Conservation (phyloP, 2,329 filamentous ascomycete genomes). For the Dactylellina leptospora region DNA sequence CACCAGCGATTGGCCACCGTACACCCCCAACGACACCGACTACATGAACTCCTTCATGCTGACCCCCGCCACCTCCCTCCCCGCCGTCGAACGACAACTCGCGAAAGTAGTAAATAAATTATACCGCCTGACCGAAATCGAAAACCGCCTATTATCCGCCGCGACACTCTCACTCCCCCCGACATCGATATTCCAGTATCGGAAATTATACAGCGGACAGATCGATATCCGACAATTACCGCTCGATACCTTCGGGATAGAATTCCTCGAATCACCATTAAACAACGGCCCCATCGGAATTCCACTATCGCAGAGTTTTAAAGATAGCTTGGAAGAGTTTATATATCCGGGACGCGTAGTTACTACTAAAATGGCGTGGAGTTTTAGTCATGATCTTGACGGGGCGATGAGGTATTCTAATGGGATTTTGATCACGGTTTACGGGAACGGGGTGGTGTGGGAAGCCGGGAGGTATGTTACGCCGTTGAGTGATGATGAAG, state of each 20-base stretch:
- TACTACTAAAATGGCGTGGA: conserved; percentile 37
- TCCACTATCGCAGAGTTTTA: not conserved
- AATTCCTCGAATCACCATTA: conserved; percentile 24
- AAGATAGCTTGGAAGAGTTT: not conserved
- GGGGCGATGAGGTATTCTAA: conserved; percentile 22
- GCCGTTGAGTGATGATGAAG: conserved; percentile 13
- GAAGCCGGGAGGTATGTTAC: conserved; percentile 10
- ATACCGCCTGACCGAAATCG: conserved; percentile 8
- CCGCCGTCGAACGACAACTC: conserved; percentile 22
- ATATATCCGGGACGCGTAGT: conserved; percentile 4
- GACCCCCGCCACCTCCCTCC: conserved; percentile 5
- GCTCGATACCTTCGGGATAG: conserved; percentile 15
- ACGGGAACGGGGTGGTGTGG: conserved; percentile 2
- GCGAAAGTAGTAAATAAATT: conserved; percentile 10
- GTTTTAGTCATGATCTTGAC: conserved; percentile 18
- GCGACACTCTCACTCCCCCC: conserved; percentile 8
- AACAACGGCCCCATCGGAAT: conserved; percentile 16
- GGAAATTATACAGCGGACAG: conserved; percentile 21
- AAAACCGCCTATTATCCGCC: conserved; percentile 10
- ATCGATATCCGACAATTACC: conserved; percentile 19
- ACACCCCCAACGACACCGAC: conserved; percentile 19
- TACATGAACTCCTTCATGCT: conserved; percentile 31
- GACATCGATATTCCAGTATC: conserved; percentile 23
- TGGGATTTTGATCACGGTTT: conserved; percentile 17
- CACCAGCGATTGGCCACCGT: conserved; percentile 16